These are phyloP conservation scores for Kwoniella botswanensis DNA, from an alignment of 768 basidiomycete species.

Conservation along the genomic window DNA sequence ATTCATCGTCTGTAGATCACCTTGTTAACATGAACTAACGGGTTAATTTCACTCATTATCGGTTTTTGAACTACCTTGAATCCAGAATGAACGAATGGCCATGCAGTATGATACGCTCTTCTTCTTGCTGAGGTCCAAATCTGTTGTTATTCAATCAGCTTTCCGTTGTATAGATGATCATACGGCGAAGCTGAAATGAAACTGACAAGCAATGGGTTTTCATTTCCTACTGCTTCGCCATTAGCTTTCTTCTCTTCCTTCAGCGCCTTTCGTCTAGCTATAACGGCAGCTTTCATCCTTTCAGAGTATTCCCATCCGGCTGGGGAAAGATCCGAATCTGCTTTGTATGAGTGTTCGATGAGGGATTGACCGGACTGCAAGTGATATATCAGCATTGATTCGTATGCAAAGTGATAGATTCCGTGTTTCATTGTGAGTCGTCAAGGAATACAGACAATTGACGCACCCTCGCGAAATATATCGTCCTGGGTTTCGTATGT, in stretches of 20 bases:
- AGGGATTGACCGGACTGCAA: constrained; percentile 92
- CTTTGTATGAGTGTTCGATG: constrained; percentile 98
- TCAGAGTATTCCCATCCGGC: constrained; percentile 96
- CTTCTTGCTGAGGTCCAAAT: constrained; percentile 97
- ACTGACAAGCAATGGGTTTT: constrained; percentile 57
- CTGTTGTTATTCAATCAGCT: constrained; percentile 59
- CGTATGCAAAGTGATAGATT: no score
- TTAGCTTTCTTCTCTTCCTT: constrained; percentile 66
- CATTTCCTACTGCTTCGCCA: constrained; percentile 63
- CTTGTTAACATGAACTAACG: constrained; percentile 62
- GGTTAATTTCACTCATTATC: constrained; percentile 98
- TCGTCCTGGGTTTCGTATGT: constrained; percentile 87
- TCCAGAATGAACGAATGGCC: constrained; percentile 78
- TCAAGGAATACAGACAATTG: no score
- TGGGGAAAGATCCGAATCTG: constrained; percentile 93
- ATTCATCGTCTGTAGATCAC: background rate
- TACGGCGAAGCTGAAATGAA: background rate
- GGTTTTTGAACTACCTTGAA: constrained; percentile 84
- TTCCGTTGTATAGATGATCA: background rate
- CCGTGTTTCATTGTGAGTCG: background rate
- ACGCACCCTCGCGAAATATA: constrained; percentile 92
- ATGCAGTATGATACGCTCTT: constrained; percentile 91
- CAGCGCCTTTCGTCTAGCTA: constrained; percentile 77
- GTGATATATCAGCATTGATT: background rate
- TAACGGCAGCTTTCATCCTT: constrained; percentile 83